phyloP scores from a whole-genome alignment of 2,329 filamentous ascomycete genomes.

The Colletotrichum caudatum region DNA sequence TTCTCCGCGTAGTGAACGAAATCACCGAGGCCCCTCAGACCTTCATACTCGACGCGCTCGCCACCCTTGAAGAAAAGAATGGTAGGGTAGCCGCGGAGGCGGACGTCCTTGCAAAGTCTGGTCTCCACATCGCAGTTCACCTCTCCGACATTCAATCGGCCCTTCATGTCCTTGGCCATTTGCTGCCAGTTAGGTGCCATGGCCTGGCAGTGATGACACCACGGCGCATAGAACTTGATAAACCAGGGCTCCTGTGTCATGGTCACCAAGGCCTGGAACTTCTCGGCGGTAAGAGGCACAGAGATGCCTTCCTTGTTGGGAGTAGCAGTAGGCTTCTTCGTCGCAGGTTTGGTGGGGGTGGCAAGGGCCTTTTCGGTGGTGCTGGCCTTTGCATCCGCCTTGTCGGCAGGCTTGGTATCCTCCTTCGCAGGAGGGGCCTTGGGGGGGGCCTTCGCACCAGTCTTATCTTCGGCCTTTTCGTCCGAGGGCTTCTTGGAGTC shows the following conservation, averaged over 20 bases:
- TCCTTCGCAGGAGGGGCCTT: conserved; percentile 36
- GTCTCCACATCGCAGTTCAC: conserved; percentile 93
- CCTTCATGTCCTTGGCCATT: conserved; percentile 91
- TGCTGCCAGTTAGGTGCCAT: conserved; percentile 92
- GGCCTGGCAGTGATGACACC: conserved; percentile 96
- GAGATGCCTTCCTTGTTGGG: conserved; percentile 84
- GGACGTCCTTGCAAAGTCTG: conserved; percentile 91
- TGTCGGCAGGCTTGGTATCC: conserved; percentile 45
- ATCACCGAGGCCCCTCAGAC: conserved; percentile 91
- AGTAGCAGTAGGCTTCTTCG: conserved; percentile 64
- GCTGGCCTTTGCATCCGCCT: conserved; percentile 48
- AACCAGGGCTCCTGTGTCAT: conserved; percentile 95
- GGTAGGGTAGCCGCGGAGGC: conserved; percentile 84
- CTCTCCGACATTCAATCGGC: conserved; percentile 90
- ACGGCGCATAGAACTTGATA: conserved; percentile 98
- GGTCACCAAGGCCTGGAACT: conserved; percentile 87
- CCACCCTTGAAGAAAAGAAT: conserved; percentile 93
- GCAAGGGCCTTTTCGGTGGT: conserved; percentile 43
- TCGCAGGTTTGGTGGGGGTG: conserved; percentile 53
- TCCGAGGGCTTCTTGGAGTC: conserved; percentile 41
- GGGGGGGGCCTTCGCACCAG: conserved; percentile 44
- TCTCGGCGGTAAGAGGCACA: conserved; percentile 81
- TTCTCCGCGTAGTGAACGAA: conserved; percentile 88
- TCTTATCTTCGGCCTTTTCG: conserved; percentile 47
- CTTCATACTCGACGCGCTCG: conserved; percentile 92